Evolutionary conservation across 2,329 filamentous ascomycete genomes (phyloP), one percentile per base, ranked within the genome.

Genomic region (Paramyrothecium sp.): DNA sequence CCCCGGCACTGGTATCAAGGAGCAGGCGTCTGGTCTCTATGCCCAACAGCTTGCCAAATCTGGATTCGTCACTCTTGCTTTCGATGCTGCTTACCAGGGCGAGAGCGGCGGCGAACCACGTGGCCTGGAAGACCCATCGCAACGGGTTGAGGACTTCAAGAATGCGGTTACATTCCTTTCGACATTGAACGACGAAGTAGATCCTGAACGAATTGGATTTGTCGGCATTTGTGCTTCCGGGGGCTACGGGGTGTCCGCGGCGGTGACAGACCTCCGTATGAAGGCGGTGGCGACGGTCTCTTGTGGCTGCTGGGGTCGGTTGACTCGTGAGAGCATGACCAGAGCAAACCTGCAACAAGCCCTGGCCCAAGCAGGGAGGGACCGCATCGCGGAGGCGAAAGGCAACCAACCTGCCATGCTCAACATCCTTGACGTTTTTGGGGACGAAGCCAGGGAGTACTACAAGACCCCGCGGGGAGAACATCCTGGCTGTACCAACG

Each of bases 11-110:
- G 64, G 59, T 13, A 61, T 76, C 44, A 78, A 78, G 57, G 75
- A 77, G 59, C 74, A 77, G 60, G 68, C 73, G 1, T 46, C 73
- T 2, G 66, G 62, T 7, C 54, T 67, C 41, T 72, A 77, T 51
- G 73, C 73, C 16, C 57, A 60, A 3, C 20, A 56, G 0, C 64
- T 77, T 7, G 53, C 70, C 19, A 54, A 69, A 21, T 56, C 59
- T 2, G 73, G 75, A 10, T 76, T 76, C 60, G 57, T 63, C 48
- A 53, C 60, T 7, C 61, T 78, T 7, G 61, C 67, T n/a, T 77
- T 64, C 56, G 75, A 78, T 54, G 69, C 74, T 7, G 68, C 68
- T 3, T 73, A 74, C 53, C 73, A 77, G 55, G 74, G 75, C 22
- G 70, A 70, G 54, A 68, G 61, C 26, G 66, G 57, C 8, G 75